Evolutionary conservation across 805 yeast species (phyloP).

Genomic region (Monosporozyma yasuniensis): DNA sequence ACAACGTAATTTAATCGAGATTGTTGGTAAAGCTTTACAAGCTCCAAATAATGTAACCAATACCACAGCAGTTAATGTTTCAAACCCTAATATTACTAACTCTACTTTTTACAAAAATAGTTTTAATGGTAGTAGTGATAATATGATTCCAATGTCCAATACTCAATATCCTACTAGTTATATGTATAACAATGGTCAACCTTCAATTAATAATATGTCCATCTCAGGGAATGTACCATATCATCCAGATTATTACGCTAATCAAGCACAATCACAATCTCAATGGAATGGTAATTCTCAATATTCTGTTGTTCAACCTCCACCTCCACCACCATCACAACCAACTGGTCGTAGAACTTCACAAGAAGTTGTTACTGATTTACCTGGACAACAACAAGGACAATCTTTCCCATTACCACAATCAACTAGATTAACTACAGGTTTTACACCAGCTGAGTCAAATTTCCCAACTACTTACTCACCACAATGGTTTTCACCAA

Average conservation of each 20-base stretch:
- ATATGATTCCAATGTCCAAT: background rate
- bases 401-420: background rate
- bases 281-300: background rate
- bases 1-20: conserved; percentile 22
- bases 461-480: background rate
- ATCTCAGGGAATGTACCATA: background rate
- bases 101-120: background rate
- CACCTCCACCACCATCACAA: background rate
- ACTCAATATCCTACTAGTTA: background rate
- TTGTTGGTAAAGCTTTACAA: conserved; percentile 4
- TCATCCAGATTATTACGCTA: background rate
- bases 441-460: background rate
- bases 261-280: background rate
- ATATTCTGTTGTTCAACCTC: background rate
- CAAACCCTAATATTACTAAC: background rate
- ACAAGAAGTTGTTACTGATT: background rate
- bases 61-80: background rate
- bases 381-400: background rate
- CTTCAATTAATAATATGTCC: background rate
- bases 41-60: conserved; percentile 1
- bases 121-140: background rate
- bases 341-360: background rate
- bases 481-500: conserved; percentile 3
- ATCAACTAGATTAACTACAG: background rate
- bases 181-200: background rate